Evolutionary conservation across 768 basidiomycete genomes (phyloP).

Genomic region (Phaffia tasmanica): DNA sequence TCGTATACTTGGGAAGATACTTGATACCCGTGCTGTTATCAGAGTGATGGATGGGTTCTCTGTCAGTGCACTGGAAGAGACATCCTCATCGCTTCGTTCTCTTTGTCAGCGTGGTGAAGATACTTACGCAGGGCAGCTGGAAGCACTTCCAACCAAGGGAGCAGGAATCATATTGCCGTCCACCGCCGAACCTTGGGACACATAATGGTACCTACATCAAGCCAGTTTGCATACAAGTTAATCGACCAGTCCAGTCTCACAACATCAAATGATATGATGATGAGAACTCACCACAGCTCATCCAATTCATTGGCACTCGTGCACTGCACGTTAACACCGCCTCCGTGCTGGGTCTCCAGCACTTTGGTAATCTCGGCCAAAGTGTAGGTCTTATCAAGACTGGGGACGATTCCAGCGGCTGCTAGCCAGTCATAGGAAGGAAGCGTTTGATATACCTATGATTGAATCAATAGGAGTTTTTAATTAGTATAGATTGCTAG

Average conservation of each 20-base stretch:
- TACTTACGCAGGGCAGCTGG: conserved; percentile 26
- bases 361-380: conserved; percentile 36
- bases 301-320: conserved; percentile 10
- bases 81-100: background rate
- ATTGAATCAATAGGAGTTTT: too few species aligned
- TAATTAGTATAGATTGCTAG: too few species aligned
- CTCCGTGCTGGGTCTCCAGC: conserved; percentile 19
- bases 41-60: background rate
- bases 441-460: conserved; percentile 42
- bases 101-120: too few species aligned
- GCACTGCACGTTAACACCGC: conserved; percentile 26
- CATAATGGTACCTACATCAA: conserved; percentile 23
- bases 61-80: background rate
- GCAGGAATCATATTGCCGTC: conserved; percentile 27
- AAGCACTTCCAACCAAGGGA: conserved; percentile 9
- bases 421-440: conserved; percentile 65
- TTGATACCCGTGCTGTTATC: conserved; percentile 6
- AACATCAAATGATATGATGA: too few species aligned
- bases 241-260: background rate
- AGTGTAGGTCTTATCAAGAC: conserved; percentile 49
- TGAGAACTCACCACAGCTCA: conserved; percentile 22
- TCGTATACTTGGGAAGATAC: conserved; percentile 22
- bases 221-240: background rate
- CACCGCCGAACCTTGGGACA: conserved; percentile 15
- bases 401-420: conserved; percentile 62